Conservation (phyloP, 2,329 filamentous ascomycete species). For the Arthrinium phaeospermum region DNA sequence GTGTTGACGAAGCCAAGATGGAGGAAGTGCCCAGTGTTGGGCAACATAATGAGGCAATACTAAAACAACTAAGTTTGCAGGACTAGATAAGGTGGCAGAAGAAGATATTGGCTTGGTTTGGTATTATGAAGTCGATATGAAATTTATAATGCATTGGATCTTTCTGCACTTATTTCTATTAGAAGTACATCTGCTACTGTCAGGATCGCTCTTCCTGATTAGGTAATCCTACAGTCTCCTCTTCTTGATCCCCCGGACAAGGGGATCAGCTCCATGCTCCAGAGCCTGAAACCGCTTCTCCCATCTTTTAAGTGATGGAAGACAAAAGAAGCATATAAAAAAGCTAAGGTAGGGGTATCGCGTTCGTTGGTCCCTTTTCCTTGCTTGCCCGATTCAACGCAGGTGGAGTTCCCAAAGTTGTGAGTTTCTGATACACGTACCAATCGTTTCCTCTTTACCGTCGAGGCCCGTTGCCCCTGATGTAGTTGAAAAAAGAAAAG, state of each 20-base stretch:
- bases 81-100: background rate
- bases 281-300: constrained; percentile 12
- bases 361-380: constrained; percentile 14
- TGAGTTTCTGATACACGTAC: constrained; percentile 36
- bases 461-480: constrained; percentile 22
- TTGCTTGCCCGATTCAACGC: constrained; percentile 12
- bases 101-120: background rate
- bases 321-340: constrained; percentile 10
- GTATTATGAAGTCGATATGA: background rate
- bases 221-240: constrained; percentile 13
- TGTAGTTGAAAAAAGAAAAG: constrained; percentile 4
- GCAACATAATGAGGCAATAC: constrained; percentile 54
- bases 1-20: constrained; percentile 40
- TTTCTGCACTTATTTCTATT: constrained; percentile 19
- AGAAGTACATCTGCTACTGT: constrained; percentile 19
- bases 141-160: constrained; percentile 16
- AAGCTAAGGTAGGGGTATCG: constrained; percentile 20
- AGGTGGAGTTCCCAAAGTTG: constrained; percentile 7
- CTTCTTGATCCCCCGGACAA: background rate
- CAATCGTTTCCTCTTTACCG: constrained; percentile 32
- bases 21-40: constrained; percentile 54
- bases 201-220: constrained; percentile 12
- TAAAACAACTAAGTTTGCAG: constrained; percentile 49
- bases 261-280: background rate
- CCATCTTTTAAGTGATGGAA: background rate